Conservation (phyloP, 2,329 filamentous ascomycete species). For the Penicillium sumatraense region DNA sequence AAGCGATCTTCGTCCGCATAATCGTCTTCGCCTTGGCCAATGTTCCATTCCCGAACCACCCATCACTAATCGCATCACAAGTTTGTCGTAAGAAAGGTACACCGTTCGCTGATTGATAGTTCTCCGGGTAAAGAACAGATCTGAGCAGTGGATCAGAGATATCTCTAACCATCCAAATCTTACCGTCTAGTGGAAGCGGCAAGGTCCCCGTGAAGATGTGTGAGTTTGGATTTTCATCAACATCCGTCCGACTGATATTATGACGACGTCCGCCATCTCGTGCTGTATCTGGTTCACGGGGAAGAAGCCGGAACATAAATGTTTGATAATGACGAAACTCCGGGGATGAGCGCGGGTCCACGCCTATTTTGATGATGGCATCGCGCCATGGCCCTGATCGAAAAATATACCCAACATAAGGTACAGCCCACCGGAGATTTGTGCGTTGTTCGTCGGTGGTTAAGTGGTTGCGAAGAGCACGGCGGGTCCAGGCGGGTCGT, state of each 20-base stretch:
- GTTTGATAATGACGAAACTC: slow-evolving; percentile 85
- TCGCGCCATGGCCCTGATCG: slow-evolving; percentile 91
- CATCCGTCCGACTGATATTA: slow-evolving; percentile 28
- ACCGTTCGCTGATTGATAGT: slow-evolving; percentile 28
- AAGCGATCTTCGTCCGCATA: slow-evolving; percentile 83
- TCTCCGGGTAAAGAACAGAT: slow-evolving; percentile 66
- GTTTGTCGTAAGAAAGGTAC: slow-evolving; percentile 54
- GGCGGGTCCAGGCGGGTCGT: slow-evolving; percentile 84
- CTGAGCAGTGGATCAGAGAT: slow-evolving; percentile 78
- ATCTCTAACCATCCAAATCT: slow-evolving; percentile 94
- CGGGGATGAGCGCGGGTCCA: slow-evolving; percentile 80
- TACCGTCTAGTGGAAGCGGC: slow-evolving; percentile 74
- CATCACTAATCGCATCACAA: slow-evolving; percentile 68
- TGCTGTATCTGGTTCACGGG: slow-evolving; percentile 37
- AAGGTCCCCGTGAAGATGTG: slow-evolving; percentile 83
- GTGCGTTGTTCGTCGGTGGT: slow-evolving; percentile 54
- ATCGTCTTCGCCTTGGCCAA: slow-evolving; percentile 83
- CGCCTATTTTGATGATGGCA: slow-evolving; percentile 79
- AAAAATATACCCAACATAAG: slow-evolving; percentile 90
- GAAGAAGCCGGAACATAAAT: slow-evolving; percentile 76
- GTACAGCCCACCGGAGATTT: slow-evolving; percentile 72
- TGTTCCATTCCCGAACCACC: slow-evolving; percentile 83
- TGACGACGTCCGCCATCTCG: slow-evolving; percentile 39
- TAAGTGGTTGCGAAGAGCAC: slow-evolving; percentile 77
- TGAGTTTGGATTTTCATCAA: slow-evolving; percentile 16